Evolutionary conservation across 78 protist species (phyloP), one percentile per base, ranked within the genome.

Genomic region (Speleostelium caveatum): DNA sequence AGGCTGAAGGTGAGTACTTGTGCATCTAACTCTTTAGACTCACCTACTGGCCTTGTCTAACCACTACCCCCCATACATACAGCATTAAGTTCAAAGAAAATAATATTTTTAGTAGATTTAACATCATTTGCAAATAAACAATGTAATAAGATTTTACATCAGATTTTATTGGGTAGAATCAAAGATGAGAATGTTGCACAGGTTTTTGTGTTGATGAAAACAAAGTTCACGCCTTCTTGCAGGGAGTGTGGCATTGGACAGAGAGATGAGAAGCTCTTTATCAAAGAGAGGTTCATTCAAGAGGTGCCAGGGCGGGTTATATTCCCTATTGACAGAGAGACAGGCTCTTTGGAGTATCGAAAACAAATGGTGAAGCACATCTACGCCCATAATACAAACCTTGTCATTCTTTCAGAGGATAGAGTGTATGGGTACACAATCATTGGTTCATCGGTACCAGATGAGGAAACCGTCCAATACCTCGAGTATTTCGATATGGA

Each of bases 181-280:
- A 41, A 36, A 8, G 39, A 83, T 38, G 49, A 35, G 4, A 16
- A 45, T 4, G 73, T 60, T 7, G 71, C 26, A 1, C 35, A 41
- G 10, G 32, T 83, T 10, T 33, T 83, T 0, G 72, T 83, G 0
- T 36, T 83, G 0, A 69, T 83, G 28, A 83, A 83, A 36, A 63
- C 78, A 17, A 83, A 83, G 30, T 83, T 83, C 35, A 12, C 65
- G 1, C 91, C 91, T 33, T 17, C 17, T 17, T 83, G 91, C 59
- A 72, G 63, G 39, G 75, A 69, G 28, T 83, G 91, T 83, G 91
- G 91, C 7, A 42, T 83, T 60, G 91, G 91, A 7, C 61, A 71
- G 5, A 58, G 32, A n/a, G 36, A 71, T 41, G 58, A 36, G 3
- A 58, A 32, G 26, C 22, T 56, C 14, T 83, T 71, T 41, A 26